Percentiles rank a stretch among this genome's conserved stretches.
Evolutionary conservation across 169 alveolate species (phyloP).

Genomic region (Cyclospora cayetanensis): DNA sequence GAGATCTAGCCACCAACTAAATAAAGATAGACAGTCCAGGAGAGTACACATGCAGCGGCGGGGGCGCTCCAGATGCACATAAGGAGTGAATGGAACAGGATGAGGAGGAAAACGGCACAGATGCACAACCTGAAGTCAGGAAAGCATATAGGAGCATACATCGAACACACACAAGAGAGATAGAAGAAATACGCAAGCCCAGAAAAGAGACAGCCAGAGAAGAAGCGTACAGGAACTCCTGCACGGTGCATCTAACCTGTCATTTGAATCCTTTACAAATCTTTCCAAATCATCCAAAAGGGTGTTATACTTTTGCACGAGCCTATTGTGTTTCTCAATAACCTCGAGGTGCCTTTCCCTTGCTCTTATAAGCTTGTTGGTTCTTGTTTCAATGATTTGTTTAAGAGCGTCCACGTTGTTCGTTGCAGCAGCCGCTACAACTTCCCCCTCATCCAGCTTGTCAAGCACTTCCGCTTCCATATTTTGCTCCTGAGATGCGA

Average conservation of each 20-base stretch:
- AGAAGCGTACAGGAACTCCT: too few relatives aligned
- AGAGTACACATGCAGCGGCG: too few relatives aligned
- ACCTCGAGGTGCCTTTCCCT: conserved; percentile 33
- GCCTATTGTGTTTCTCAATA: background rate
- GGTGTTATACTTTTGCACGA: background rate
- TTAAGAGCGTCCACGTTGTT: background rate
- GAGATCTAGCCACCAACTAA: too few relatives aligned
- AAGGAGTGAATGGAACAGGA: background rate
- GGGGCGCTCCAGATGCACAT: too few relatives aligned
- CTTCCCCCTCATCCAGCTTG: background rate
- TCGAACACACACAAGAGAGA: background rate
- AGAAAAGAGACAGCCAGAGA: background rate
- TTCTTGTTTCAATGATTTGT: background rate
- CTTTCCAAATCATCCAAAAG: background rate
- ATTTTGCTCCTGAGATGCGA: background rate
- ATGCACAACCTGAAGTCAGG: background rate
- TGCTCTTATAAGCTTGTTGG: background rate
- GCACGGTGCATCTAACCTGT: background rate
- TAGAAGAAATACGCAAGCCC: background rate
- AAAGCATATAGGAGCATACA: too few relatives aligned
- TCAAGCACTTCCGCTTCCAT: background rate
- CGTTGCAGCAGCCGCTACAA: background rate
- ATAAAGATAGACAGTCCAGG: too few relatives aligned
- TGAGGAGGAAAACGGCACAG: background rate
- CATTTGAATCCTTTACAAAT: background rate